phyloP scores from a whole-genome alignment of 352 stramenopile genomes.

The Phytophthora brassicae region DNA sequence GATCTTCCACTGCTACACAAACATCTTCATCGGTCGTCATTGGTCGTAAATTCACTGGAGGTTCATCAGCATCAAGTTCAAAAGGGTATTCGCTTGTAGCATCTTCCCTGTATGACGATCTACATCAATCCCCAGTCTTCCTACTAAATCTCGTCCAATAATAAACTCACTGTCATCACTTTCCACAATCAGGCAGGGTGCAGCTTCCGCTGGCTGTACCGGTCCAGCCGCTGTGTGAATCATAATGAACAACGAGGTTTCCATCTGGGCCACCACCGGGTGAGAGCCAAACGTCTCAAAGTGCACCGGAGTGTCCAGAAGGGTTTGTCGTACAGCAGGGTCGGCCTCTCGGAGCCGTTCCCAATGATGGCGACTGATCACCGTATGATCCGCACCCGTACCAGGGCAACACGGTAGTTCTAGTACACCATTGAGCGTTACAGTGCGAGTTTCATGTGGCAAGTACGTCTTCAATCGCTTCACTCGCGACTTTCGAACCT shows the following conservation, averaged over 20 bases:
- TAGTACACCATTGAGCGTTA: conserved; percentile 6
- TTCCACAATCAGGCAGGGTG: conserved; percentile 3
- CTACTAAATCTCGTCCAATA: background rate
- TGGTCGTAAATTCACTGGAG: too few relatives aligned
- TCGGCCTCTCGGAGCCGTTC: background rate
- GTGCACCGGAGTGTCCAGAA: too few relatives aligned
- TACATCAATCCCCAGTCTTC: conserved; percentile 5
- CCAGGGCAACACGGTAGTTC: conserved; percentile 1
- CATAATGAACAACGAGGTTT: background rate
- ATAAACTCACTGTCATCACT: conserved; percentile 14
- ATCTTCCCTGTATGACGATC: too few relatives aligned
- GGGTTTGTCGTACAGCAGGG: too few relatives aligned
- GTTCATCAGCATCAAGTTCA: too few relatives aligned
- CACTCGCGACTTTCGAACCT: too few relatives aligned
- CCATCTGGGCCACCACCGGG: background rate
- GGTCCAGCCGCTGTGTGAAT: background rate
- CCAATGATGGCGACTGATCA: background rate
- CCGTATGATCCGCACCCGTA: background rate
- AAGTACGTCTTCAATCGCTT: too few relatives aligned
- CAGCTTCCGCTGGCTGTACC: background rate
- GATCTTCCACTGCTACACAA: too few relatives aligned
- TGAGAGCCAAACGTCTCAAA: background rate
- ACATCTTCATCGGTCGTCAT: too few relatives aligned
- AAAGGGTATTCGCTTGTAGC: too few relatives aligned
- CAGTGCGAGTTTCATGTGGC: too few relatives aligned